These are phyloP conservation scores for Solanum arcanum DNA, from an alignment of 257 asterid species.

Conservation along the genomic window DNA sequence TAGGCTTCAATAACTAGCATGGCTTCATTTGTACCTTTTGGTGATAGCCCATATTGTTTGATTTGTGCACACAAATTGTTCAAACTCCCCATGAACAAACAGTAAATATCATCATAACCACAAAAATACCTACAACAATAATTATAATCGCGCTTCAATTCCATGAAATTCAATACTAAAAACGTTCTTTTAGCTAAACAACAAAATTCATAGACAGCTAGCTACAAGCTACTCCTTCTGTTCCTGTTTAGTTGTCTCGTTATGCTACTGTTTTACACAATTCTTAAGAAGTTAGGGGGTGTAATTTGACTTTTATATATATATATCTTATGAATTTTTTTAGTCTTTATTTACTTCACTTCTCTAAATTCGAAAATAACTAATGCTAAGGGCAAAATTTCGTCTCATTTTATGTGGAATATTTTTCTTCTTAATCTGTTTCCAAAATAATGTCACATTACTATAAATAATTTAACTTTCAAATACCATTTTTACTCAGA, in stretches of 20 bases:
- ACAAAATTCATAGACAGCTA: background rate
- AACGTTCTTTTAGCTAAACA: background rate
- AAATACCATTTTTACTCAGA: too few relatives aligned
- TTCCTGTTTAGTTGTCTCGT: background rate
- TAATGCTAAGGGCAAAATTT: background rate
- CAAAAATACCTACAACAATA: constrained; percentile 36
- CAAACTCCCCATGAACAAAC: constrained; percentile 67
- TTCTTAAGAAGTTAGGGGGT: background rate
- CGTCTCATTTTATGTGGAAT: too few relatives aligned
- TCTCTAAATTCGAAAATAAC: background rate
- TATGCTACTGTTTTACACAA: background rate
- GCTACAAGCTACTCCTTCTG: background rate
- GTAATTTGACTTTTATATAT: too few relatives aligned
- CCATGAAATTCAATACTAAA: background rate
- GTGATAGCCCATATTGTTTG: constrained; percentile 57
- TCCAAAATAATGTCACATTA: too few relatives aligned
- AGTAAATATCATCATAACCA: constrained; percentile 64
- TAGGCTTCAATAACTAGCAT: constrained; percentile 76
- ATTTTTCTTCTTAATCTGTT: rapidly evolving
- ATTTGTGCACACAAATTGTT: constrained; percentile 55
- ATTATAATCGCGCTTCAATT: background rate
- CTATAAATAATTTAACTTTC: too few relatives aligned
- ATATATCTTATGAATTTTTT: background rate
- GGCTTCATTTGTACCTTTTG: constrained; percentile 64
- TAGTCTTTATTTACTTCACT: background rate